phyloP scores from a whole-genome alignment of 768 basidiomycete genomes.

The Serendipita sp. region DNA sequence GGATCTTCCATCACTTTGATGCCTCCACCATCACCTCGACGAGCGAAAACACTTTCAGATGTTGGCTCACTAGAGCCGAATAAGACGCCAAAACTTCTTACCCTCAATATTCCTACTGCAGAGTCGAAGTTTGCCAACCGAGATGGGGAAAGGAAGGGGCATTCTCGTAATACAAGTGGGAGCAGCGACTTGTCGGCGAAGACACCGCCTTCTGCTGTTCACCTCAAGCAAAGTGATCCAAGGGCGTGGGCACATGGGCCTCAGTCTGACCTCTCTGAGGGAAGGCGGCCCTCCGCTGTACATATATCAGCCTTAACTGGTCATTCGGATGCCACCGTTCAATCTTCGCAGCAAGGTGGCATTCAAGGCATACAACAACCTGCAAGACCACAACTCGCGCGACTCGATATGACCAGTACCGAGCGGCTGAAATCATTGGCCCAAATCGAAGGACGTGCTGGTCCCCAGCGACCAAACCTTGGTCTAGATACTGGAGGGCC shows the following conservation, averaged over 20 bases:
- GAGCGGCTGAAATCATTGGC: constrained; percentile 8
- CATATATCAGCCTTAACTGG: background rate
- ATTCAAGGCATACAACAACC: background rate
- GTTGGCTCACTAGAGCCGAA: background rate
- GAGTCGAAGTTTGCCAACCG: background rate
- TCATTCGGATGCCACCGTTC: background rate
- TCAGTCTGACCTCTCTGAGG: background rate
- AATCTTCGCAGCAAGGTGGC: background rate
- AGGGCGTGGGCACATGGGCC: background rate
- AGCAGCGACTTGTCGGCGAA: background rate
- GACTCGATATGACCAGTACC: background rate
- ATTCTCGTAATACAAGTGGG: background rate
- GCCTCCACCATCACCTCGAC: constrained; percentile 10
- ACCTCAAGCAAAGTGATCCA: background rate
- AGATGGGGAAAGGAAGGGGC: background rate
- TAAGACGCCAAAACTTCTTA: background rate
- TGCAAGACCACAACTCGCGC: background rate
- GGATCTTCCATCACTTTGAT: background rate
- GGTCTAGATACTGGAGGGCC: constrained; percentile 5
- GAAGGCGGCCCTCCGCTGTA: background rate
- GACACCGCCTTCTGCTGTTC: constrained; percentile 1
- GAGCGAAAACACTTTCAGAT: constrained; percentile 10
- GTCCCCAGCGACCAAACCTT: background rate
- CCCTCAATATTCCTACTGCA: background rate
- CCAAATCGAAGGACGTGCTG: background rate